Base-by-base conservation (phyloP, 2,329 filamentous ascomycete genomes). In the Knufia fluminis region DNA sequence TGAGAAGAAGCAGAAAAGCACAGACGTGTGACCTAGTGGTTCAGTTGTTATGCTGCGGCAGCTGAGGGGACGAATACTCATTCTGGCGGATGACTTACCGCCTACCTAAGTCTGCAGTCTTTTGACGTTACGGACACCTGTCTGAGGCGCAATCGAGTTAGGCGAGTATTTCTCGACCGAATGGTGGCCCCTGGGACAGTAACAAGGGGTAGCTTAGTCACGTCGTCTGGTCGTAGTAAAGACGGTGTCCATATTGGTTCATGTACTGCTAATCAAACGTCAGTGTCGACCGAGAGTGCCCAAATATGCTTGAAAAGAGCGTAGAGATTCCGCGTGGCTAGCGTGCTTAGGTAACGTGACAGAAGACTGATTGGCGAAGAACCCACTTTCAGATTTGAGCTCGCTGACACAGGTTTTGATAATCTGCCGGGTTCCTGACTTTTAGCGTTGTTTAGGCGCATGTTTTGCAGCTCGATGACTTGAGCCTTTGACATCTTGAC, bases 331-430 rank as follows among this genome's bases (percentile, higher is more conserved):
- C 40, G 20, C 40, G 6, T 43, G 22, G n/a, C n/a, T n/a, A n/a
- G n/a, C n/a, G n/a, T n/a, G n/a, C n/a, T n/a, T n/a, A n/a, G n/a
- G n/a, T n/a, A n/a, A n/a, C n/a, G n/a, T n/a, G n/a, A n/a, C n/a
- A n/a, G n/a, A 16, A 16, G n/a, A 26, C 7, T 12, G 28, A 48
- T 48, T 48, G 33, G 33, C 20, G n/a, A 24, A 19, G 12, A 20
- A 8, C n/a, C 23, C 20, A 9, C 32, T 22, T 28, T 48, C n/a
- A 17, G 33, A 48, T 48, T 48, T 48, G 33, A 48, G 22, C 20
- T 31, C 31, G 45, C 45, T 48, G 33, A 48, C 45, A 28, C 33
- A 48, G 45, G 12, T 19, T 48, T 40, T 20, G 19, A 17, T 40
- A 38, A 48, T 39, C 45, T 26, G 45, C 22, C 35, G 19, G 32